phyloP scores from a whole-genome alignment of 1,284 basidiomycete genomes.

The Papiliotrema nemorosa region DNA sequence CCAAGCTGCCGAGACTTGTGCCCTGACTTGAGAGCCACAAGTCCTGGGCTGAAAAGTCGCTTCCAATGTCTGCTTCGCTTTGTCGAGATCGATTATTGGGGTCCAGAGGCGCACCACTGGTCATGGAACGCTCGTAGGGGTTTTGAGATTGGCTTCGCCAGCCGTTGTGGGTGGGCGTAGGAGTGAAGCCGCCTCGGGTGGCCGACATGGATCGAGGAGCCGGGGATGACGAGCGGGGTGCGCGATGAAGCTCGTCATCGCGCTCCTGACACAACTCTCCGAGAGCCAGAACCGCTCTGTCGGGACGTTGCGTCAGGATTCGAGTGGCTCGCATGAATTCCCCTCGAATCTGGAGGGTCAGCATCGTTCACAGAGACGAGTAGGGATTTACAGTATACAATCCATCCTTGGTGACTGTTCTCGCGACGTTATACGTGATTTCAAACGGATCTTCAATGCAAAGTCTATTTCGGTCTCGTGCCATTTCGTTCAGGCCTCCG shows the following conservation, averaged over 20 bases:
- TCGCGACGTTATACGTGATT: constrained; percentile 87
- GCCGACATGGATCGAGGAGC: constrained; percentile 40
- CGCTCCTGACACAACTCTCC: constrained; percentile 69
- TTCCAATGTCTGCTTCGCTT: constrained; percentile 16
- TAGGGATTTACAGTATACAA: constrained; percentile 71
- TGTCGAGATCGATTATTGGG: constrained; percentile 28
- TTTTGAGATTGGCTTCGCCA: constrained; percentile 43
- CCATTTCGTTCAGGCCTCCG: constrained; percentile 59
- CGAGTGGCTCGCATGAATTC: constrained; percentile 93
- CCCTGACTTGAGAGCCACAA: constrained; percentile 46
- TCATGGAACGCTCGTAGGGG: constrained; percentile 35
- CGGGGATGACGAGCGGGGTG: constrained; percentile 49
- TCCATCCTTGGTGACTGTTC: constrained; percentile 95
- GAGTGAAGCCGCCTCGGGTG: constrained; percentile 28
- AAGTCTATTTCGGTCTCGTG: constrained; percentile 81
- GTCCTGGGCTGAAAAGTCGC: constrained; percentile 40
- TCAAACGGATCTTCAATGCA: constrained; percentile 99
- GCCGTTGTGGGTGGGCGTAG: constrained; percentile 17
- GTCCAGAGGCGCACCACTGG: constrained; percentile 11
- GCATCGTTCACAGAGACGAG: background rate
- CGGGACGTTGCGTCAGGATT: constrained; percentile 71
- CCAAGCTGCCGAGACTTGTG: constrained; percentile 35
- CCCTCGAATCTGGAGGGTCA: constrained; percentile 74
- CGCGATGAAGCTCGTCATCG: constrained; percentile 49
- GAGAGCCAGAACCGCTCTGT: constrained; percentile 72